A percentile compares a stretch with the other conserved stretches of the same genome.
phyloP scores from a whole-genome alignment of 75 land plant genomes.

The Larix kaempferi region DNA sequence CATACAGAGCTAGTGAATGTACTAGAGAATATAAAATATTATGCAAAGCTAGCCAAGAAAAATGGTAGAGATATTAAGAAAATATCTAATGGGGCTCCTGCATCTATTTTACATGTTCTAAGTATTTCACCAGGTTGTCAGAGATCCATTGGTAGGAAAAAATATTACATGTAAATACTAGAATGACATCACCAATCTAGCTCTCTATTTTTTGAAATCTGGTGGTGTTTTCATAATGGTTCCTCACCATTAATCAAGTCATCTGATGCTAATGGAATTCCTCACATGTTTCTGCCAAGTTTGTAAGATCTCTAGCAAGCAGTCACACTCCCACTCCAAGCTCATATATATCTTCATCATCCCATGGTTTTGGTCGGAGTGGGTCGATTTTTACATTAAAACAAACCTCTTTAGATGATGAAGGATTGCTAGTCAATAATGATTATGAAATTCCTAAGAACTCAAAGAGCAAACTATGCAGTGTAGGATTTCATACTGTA shows the following conservation, averaged over 20 bases:
- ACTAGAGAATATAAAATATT: neutral
- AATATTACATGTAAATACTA: conserved; percentile 6
- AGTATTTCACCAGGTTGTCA: conserved; percentile 4
- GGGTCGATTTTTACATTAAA: neutral
- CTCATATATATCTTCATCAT: conserved; percentile 17
- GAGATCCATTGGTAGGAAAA: conserved; percentile 15
- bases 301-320: conserved; percentile 71
- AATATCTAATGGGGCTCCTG: neutral
- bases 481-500: conserved; percentile 14
- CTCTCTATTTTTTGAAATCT: neutral
- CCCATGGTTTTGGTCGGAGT: conserved; percentile 3
- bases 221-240: too few relatives aligned
- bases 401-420: conserved; percentile 16
- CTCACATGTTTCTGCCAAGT: conserved; percentile 31
- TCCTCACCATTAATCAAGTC: too few relatives aligned
- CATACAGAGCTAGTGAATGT: neutral
- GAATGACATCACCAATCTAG: neutral
- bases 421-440: conserved; percentile 11
- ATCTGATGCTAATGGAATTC: too few relatives aligned
- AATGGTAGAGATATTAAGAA: neutral
- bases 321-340: conserved; percentile 57
- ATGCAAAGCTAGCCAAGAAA: neutral
- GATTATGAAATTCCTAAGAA: conserved; percentile 15
- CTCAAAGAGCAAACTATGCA: conserved; percentile 23
- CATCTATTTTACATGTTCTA: conserved; percentile 30